Evolutionary conservation across 1,284 basidiomycete species (phyloP), one percentile per base, ranked within the genome.

Genomic region (Amylostereum areolatum): DNA sequence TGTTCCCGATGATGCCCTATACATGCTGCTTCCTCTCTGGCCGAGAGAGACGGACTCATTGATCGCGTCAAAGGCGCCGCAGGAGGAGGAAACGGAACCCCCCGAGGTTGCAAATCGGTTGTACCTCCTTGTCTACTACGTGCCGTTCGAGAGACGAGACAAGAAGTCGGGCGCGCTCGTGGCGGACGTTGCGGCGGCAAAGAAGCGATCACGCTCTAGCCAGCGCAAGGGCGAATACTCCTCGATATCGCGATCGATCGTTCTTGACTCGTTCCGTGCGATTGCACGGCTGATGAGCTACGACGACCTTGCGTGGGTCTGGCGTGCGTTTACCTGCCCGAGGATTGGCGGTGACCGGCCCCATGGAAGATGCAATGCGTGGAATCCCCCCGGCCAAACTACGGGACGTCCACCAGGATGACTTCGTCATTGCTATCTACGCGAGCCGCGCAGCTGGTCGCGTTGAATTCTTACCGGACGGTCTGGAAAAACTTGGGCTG

Each of bases 1-100:
- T 39, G 73, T 89, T 28, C 83, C 84, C 0, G 65, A 77, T 3
- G 83, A 89, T 24, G 77, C 77, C 28, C 66, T 89, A 41, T 88
- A 84, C 63, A 89, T 90, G 88, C 72, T 90, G 24, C 69, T 90
- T n/a, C 87, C 87, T 3, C 71, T 90, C 34, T 90, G 87, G 86
- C 80, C 84, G 8, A 77, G 80, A n/a, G 82, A 85, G 57, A 85
- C 78, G 0, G 86, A 86, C 59, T 59, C 74, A 0, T 57, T 60
- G 12, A 62, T 58, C 39, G 55, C 57, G 29, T 35, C 34, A 35
- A 24, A n/a, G 3, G 43, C 34, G 44, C 44, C 40, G 43, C 39
- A 33, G 29, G 52, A 58, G 31, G 45, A 47, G 4, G 47, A 51
- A 49, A 65, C 67, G 11, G 70, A 68, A 46, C 57, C 61, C 12